phyloP scores from a whole-genome alignment of 108 stramenopile species.

The Aureococcus anophagefferens region DNA sequence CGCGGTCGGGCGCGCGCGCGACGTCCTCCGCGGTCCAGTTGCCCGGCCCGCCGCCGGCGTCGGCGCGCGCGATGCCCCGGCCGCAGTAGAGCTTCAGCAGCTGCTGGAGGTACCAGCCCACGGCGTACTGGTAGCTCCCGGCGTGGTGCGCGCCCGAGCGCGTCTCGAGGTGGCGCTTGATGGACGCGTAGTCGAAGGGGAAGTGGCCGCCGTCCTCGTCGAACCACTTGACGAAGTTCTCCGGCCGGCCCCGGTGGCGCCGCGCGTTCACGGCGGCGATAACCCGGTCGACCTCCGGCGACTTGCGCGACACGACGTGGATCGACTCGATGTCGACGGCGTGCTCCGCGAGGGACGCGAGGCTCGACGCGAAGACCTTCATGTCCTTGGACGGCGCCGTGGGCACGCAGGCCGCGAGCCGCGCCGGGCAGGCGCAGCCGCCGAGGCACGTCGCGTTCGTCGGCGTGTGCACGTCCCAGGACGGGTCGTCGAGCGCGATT shows the following conservation, averaged over 20 bases:
- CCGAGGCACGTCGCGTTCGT: neutral
- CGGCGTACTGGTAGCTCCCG: neutral
- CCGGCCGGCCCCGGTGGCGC: too few relatives aligned
- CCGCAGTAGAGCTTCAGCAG: neutral
- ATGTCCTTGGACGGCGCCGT: neutral
- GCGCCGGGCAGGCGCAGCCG: neutral
- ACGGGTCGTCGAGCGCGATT: too few relatives aligned
- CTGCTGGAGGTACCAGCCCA: slow-evolving; percentile 1
- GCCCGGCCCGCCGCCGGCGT: too few relatives aligned
- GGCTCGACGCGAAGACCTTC: neutral
- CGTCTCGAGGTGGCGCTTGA: neutral
- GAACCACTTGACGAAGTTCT: too few relatives aligned
- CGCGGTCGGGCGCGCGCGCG: neutral
- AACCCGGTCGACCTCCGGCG: too few relatives aligned
- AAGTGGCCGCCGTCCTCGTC: neutral
- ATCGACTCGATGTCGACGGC: too few relatives aligned
- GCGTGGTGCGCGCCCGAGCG: neutral
- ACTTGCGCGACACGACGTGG: too few relatives aligned
- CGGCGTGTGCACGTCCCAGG: neutral
- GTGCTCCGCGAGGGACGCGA: neutral
- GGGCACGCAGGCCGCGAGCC: neutral
- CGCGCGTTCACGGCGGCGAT: too few relatives aligned
- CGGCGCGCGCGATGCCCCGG: neutral
- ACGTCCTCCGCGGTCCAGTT: neutral
- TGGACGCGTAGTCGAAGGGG: neutral